Percentiles rank a stretch among this genome's conserved stretches.
phyloP scores from a whole-genome alignment of 768 basidiomycete species.

The Infundibulicybe gibba region DNA sequence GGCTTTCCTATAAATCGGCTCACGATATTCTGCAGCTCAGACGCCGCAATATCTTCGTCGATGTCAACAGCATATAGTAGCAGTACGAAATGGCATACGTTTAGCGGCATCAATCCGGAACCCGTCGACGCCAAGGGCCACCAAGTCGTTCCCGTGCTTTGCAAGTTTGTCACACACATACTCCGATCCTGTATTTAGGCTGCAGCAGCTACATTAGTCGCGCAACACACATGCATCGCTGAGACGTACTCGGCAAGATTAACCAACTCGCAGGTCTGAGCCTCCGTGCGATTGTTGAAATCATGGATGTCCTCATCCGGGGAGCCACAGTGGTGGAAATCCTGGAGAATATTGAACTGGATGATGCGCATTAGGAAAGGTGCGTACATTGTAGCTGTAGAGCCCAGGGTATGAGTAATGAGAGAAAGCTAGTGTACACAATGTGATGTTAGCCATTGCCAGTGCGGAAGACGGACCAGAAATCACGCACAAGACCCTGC shows the following conservation, averaged over 20 bases:
- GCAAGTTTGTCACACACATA: constrained; percentile 7
- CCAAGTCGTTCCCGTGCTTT: constrained; percentile 2
- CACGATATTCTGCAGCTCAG: constrained; percentile 53
- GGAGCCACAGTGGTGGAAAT: no score
- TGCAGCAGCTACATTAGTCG: neutral
- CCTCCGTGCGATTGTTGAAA: no score
- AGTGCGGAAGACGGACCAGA: constrained; percentile 44
- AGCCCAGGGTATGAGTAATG: no score
- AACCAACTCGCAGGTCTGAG: no score
- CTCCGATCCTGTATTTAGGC: constrained; percentile 8
- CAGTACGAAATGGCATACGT: neutral
- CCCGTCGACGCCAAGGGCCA: constrained; percentile 9
- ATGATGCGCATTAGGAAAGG: constrained; percentile 52
- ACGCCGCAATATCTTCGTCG: constrained; percentile 47
- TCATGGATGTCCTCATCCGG: no score
- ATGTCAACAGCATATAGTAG: neutral
- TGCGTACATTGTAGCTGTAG: constrained; percentile 46
- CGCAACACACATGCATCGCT: neutral
- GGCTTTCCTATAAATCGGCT: constrained; percentile 34
- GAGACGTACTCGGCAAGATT: constrained; percentile 14
- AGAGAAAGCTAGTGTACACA: no score
- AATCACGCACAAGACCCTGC: constrained; percentile 42
- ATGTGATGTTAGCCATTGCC: constrained; percentile 37
- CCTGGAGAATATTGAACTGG: no score
- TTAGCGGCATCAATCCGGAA: constrained; percentile 10